These are phyloP conservation scores for Lachnellula subtilissima DNA, from an alignment of 2,329 filamentous ascomycete species.

Conservation along the genomic window DNA sequence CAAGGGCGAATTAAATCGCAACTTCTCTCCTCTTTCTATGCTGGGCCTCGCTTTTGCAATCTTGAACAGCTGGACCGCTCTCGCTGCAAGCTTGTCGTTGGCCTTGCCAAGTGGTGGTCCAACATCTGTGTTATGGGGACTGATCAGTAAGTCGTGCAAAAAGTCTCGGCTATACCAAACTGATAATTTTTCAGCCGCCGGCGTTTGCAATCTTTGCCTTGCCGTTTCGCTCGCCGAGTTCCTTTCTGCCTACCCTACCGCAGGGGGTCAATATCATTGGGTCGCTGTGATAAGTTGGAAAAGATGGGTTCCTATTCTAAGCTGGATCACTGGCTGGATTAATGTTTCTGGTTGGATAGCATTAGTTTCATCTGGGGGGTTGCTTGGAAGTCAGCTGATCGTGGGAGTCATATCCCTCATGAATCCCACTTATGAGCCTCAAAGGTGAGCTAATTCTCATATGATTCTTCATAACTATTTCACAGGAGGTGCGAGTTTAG, in stretches of 20 bases:
- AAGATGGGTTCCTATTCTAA: constrained; percentile 37
- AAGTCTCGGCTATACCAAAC: constrained; percentile 39
- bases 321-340: constrained; percentile 45
- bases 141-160: constrained; percentile 41
- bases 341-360: constrained; percentile 39
- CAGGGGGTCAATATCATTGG: constrained; percentile 54
- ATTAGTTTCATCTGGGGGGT: constrained; percentile 50
- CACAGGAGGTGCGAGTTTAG: too few relatives aligned
- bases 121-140: constrained; percentile 68
- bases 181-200: constrained; percentile 49
- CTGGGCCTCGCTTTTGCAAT: constrained; percentile 55
- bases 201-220: constrained; percentile 46
- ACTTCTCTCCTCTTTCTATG: constrained; percentile 52
- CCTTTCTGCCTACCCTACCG: constrained; percentile 50
- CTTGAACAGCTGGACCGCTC: constrained; percentile 53
- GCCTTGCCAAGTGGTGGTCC: constrained; percentile 67
- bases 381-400: constrained; percentile 49
- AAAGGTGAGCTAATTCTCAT: constrained; percentile 29
- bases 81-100: constrained; percentile 41
- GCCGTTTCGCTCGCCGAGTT: constrained; percentile 55
- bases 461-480: too few relatives aligned
- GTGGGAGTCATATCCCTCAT: constrained; percentile 49
- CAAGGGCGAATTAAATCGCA: constrained; percentile 46
- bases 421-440: constrained; percentile 43
- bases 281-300: constrained; percentile 51